phyloP scores from a whole-genome alignment of 345 rosid species.

The Anacardium occidentale region DNA sequence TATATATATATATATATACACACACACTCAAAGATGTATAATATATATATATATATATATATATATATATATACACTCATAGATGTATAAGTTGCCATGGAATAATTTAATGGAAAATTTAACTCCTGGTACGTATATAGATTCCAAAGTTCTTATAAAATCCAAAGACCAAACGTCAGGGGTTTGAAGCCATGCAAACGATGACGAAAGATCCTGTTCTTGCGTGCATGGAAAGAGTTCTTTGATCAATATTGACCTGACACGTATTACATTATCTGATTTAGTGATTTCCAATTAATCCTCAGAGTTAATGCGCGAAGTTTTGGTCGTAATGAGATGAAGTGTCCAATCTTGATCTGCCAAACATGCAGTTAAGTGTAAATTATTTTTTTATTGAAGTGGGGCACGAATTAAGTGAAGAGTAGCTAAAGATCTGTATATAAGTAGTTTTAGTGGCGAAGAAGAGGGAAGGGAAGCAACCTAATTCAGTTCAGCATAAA shows the following conservation, averaged over 20 bases:
- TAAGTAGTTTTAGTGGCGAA: conserved; percentile 27
- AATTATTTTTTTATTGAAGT: conserved; percentile 1
- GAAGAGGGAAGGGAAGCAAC: conserved; percentile 20
- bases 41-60: no score
- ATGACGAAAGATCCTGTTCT: conserved; percentile 24
- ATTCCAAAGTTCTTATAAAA: conserved; percentile 18
- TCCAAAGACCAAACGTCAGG: conserved; percentile 19
- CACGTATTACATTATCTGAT: conserved; percentile 26
- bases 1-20: no score
- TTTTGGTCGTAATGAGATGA: no score
- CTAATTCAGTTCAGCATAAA: neutral
- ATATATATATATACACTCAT: no score
- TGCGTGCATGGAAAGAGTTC: conserved; percentile 41
- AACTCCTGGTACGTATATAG: neutral
- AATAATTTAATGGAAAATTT: no score
- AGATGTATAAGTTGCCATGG: neutral
- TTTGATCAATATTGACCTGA: conserved; percentile 27
- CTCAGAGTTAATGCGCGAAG: neutral
- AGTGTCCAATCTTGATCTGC: conserved; percentile 26
- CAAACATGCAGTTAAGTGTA: conserved; percentile 19
- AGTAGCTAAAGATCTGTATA: conserved; percentile 16
- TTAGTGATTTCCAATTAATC: neutral
- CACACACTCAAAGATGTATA: no score
- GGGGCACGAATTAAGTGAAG: conserved; percentile 12
- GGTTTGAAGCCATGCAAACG: conserved; percentile 39